Base-by-base conservation (phyloP, 352 stramenopile genomes). In the Phytopythium vexans region DNA sequence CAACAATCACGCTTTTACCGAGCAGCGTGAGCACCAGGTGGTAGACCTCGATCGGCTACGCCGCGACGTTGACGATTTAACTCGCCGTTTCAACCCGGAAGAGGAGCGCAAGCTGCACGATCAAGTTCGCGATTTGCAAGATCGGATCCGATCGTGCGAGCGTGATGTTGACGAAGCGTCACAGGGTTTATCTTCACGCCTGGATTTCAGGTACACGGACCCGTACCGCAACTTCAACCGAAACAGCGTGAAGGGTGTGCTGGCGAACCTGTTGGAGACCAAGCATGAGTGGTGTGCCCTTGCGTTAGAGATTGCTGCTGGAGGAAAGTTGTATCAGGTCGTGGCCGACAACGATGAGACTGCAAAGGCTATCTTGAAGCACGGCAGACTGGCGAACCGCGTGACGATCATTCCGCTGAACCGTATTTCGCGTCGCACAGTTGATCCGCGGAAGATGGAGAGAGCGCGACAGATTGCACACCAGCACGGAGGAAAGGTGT, bases 371-470 rank as follows among this genome's bases (percentile, higher is more conserved):
- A 94, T 99, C 41, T 78, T 99, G 11, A 92, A 98, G 61, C 97
- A 98, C 56, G 97, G 97, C 8, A 92, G 97, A 40, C 72, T 99
- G 2, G 85, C 96, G 76, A 91, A 92, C 49, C 92, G 97, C 34
- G 97, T 99, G 15, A 99, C 97, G 5, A 98, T 99, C 43, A 98
- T 99, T 60, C 97, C 97, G 33, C 79, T 99, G 10, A 98, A 99
- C 64, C 97, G 98, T 54, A 98, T 99, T 72, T 88, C 85, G 4
- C 77, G 80, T 21, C 86, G 88, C 36, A 85, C 74, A 0, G 65
- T 96, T 8, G 80, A 89, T 36, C 68, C 60, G 15, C 72, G 74
- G 44, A 89, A 94, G 56, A 75, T 97, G 51, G 66, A 86, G 16
- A 86, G 78, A 42, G 94, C 94, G 9, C 76, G 74, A 37, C 66